phyloP scores from a whole-genome alignment of 2,329 filamentous ascomycete genomes.

The Scortechinia acanthostroma region DNA sequence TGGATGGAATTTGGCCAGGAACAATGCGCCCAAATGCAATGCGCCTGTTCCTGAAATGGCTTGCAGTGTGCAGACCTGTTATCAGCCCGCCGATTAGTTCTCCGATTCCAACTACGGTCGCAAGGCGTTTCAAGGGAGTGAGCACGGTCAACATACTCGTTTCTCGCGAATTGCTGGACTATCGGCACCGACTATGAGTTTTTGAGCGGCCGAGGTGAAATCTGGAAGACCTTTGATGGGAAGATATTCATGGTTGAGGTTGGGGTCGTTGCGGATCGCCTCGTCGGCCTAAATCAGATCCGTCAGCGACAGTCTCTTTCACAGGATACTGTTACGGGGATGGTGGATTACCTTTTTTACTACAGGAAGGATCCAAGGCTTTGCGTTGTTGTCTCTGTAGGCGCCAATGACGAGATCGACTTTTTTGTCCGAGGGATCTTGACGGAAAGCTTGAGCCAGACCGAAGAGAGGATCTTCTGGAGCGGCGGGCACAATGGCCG shows the following conservation, averaged over 20 bases:
- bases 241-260: conserved; percentile 95
- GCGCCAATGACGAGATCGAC: conserved; percentile 93
- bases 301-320: conserved; percentile 1
- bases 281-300: background rate
- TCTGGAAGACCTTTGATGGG: conserved; percentile 82
- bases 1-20: conserved; percentile 86
- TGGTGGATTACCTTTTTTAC: conserved; percentile 76
- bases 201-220: conserved; percentile 84
- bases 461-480: conserved; percentile 94
- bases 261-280: conserved; percentile 69
- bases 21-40: conserved; percentile 85
- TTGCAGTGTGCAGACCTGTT: conserved; percentile 60
- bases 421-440: conserved; percentile 72
- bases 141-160: conserved; percentile 39
- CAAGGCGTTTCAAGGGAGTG: background rate
- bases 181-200: conserved; percentile 74
- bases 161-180: conserved; percentile 80
- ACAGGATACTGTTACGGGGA: conserved; percentile 5
- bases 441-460: conserved; percentile 78
- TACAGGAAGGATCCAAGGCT: conserved; percentile 93
- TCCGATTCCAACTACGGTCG: background rate
- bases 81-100: background rate
- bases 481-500: conserved; percentile 75
- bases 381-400: conserved; percentile 89
- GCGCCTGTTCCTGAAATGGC: conserved; percentile 97